Evolutionary conservation across 805 yeast species (phyloP).

Genomic region (Candida oleophila): DNA sequence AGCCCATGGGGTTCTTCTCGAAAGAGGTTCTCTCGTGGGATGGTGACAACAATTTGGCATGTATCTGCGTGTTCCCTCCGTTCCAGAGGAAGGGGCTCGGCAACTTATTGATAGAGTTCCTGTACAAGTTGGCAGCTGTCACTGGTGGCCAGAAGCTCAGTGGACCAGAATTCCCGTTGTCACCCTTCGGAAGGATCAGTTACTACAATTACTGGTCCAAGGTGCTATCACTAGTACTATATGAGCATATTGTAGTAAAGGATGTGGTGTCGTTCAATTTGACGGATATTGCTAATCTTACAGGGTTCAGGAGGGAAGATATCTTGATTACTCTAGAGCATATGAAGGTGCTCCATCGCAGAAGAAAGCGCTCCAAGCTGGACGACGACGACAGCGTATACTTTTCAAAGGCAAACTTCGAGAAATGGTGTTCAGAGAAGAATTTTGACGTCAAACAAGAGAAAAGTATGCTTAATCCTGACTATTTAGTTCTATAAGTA

Average conservation of each 20-base stretch:
- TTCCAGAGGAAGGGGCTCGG: conserved; percentile 81
- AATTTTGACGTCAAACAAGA: conserved; percentile 24
- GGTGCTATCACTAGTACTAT: conserved; percentile 22
- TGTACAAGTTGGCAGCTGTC: conserved; percentile 65
- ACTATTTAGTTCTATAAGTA: conserved; percentile 11
- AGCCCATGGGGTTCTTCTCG: conserved; percentile 90
- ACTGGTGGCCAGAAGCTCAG: conserved; percentile 61
- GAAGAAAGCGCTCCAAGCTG: conserved; percentile 6
- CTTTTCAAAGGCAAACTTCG: conserved; percentile 17
- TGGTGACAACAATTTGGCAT: conserved; percentile 77
- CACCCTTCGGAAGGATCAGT: conserved; percentile 74
- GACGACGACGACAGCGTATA: conserved; percentile 14
- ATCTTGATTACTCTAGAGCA: conserved; percentile 56
- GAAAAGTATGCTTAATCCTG: conserved; percentile 27
- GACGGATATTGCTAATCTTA: conserved; percentile 48
- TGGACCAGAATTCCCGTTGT: conserved; percentile 91
- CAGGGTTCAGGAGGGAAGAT: conserved; percentile 68
- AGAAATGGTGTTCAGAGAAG: conserved; percentile 28
- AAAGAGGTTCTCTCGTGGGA: conserved; percentile 81
- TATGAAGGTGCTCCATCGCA: conserved; percentile 36
- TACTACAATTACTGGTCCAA: conserved; percentile 78
- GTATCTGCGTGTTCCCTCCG: conserved; percentile 90
- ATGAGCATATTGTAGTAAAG: background rate
- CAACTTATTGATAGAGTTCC: conserved; percentile 74
- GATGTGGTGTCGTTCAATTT: conserved; percentile 33